phyloP scores from a whole-genome alignment of 2,329 filamentous ascomycete species.

The Pseudofabraea citricarpa region DNA sequence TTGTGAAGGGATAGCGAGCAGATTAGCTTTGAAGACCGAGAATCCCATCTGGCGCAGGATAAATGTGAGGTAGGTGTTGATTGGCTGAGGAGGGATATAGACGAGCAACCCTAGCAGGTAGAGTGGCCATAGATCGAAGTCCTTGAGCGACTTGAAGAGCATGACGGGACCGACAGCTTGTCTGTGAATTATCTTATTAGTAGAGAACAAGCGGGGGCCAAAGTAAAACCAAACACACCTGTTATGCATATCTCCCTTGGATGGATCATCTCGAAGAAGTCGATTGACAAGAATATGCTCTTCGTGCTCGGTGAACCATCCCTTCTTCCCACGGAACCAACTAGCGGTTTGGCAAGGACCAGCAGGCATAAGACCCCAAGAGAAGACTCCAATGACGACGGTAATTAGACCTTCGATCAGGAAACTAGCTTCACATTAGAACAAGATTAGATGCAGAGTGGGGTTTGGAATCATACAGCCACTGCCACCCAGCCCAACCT shows the following conservation, averaged over 20 bases:
- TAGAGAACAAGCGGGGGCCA: too few species aligned
- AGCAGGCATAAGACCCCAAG: slow-evolving; percentile 19
- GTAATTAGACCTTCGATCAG: slow-evolving; percentile 19
- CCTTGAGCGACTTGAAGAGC: slow-evolving; percentile 41
- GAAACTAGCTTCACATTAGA: not conserved
- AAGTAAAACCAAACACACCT: too few species aligned
- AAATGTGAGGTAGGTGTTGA: slow-evolving; percentile 52
- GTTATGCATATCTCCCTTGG: slow-evolving; percentile 44
- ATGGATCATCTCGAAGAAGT: slow-evolving; percentile 45
- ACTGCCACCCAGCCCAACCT: slow-evolving; percentile 30
- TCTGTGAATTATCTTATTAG: too few species aligned
- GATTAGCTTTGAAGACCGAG: slow-evolving; percentile 55
- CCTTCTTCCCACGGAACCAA: slow-evolving; percentile 53
- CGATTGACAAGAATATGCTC: slow-evolving; percentile 60
- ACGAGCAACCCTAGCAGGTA: slow-evolving; percentile 39
- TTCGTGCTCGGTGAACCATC: slow-evolving; percentile 58
- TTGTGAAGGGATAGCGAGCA: slow-evolving; percentile 56
- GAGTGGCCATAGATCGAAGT: slow-evolving; percentile 49
- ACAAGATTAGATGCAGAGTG: slow-evolving; percentile 21
- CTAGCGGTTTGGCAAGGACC: slow-evolving; percentile 30
- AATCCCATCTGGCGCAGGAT: slow-evolving; percentile 54
- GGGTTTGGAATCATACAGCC: slow-evolving; percentile 28
- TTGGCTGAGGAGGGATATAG: slow-evolving; percentile 46
- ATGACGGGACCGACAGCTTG: slow-evolving; percentile 38
- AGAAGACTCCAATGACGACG: slow-evolving; percentile 15